Conservation (phyloP, 2,329 filamentous ascomycete species). For the Podosphaera fusca region DNA sequence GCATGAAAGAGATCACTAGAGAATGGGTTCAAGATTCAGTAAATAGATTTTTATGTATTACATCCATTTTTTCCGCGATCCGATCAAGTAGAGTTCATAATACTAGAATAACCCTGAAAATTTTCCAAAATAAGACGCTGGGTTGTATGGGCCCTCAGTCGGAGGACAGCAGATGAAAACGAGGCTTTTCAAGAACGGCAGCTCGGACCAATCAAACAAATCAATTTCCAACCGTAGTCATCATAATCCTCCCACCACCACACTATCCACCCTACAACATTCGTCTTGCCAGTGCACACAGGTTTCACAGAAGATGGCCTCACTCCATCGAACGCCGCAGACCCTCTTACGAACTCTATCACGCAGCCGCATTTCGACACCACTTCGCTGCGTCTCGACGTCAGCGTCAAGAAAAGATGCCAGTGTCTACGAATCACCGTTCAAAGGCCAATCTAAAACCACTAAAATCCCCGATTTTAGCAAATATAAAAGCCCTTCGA, state of each 20-base stretch:
- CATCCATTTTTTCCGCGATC: no score
- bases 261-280: conserved; percentile 4
- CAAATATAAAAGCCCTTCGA: conserved; percentile 56
- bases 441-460: conserved; percentile 28
- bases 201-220: background rate
- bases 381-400: conserved; percentile 32
- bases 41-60: no score
- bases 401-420: conserved; percentile 13
- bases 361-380: conserved; percentile 18
- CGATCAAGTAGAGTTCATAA: no score
- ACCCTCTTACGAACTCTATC: conserved; percentile 38
- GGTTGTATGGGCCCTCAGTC: no score
- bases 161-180: no score
- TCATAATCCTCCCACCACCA: conserved; percentile 4
- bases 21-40: no score
- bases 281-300: background rate
- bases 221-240: background rate
- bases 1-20: conserved; percentile 8
- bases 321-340: conserved; percentile 45
- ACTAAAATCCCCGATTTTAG: conserved; percentile 72
- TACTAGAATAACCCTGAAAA: no score
- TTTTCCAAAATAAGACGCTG: no score
- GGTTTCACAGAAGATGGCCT: conserved; percentile 27
- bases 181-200: background rate
- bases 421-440: conserved; percentile 34